Evolutionary conservation across 2,329 filamentous ascomycete species (phyloP).

Genomic region (Juglanconis sp.): DNA sequence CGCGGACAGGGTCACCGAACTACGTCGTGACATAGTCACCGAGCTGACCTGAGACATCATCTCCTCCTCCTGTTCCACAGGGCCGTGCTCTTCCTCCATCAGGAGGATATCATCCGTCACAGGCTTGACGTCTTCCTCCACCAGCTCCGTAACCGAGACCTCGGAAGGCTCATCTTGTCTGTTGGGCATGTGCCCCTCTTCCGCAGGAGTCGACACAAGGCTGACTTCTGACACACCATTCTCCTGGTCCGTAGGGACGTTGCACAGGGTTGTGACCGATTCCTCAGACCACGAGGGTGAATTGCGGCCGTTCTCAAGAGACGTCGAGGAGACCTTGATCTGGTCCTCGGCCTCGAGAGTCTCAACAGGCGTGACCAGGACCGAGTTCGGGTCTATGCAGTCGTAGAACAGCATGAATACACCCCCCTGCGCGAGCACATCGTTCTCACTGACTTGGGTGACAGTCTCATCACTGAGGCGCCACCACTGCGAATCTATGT

Average conservation of each 20-base stretch:
- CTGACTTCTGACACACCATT: neutral
- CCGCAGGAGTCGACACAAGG: neutral
- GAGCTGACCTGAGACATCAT: neutral
- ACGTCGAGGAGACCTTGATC: neutral
- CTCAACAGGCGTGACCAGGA: conserved; percentile 31
- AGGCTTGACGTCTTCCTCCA: neutral
- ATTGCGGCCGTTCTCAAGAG: neutral
- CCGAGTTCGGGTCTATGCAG: conserved; percentile 53
- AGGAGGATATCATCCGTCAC: neutral
- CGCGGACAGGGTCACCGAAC: neutral
- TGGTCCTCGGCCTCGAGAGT: neutral
- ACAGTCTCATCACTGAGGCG: conserved; percentile 88
- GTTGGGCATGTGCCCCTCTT: neutral
- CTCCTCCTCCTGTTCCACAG: neutral
- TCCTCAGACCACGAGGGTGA: conserved; percentile 7
- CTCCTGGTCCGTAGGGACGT: neutral
- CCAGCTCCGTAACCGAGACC: neutral
- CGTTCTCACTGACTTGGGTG: conserved; percentile 66
- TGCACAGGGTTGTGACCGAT: conserved; percentile 8
- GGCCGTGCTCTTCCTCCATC: neutral
- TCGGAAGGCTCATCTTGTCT: neutral
- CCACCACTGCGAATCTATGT: conserved; percentile 69
- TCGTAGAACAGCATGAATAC: conserved; percentile 99
- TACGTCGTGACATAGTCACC: neutral
- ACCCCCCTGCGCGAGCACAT: conserved; percentile 71